Evolutionary conservation across 2,329 filamentous ascomycete species (phyloP).

Genomic region (Ophiostoma piceae): DNA sequence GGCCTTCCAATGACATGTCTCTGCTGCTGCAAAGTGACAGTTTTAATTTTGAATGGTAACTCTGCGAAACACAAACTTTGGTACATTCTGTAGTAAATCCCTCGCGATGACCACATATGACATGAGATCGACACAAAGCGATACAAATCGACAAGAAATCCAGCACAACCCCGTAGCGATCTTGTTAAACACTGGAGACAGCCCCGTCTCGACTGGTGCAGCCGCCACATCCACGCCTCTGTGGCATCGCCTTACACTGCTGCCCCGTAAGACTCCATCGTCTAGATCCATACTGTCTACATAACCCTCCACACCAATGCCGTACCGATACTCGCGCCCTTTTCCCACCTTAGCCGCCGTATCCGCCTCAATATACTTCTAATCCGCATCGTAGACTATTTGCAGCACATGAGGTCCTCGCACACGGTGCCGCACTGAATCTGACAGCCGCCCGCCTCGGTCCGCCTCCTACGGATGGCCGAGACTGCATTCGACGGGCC

Average conservation of each 20-base stretch:
- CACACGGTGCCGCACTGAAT: constrained; percentile 49
- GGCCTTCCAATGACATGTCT: neutral
- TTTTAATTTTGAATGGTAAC: neutral
- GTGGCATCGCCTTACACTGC: neutral
- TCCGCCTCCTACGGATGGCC: constrained; percentile 29
- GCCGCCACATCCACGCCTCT: neutral
- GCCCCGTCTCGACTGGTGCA: neutral
- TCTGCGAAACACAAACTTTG: neutral
- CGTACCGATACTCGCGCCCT: too few relatives aligned
- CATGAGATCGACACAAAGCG: neutral
- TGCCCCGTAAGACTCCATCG: neutral
- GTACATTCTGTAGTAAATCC: neutral
- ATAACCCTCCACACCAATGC: neutral
- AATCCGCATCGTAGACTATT: constrained; percentile 5
- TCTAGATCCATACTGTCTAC: neutral
- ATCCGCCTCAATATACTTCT: neutral
- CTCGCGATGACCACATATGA: neutral
- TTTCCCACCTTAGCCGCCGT: neutral
- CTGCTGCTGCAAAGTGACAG: neutral
- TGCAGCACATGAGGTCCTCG: constrained; percentile 49
- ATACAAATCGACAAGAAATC: neutral
- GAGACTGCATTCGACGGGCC: constrained; percentile 22
- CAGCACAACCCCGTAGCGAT: constrained; percentile 1
- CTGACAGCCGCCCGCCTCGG: constrained; percentile 41
- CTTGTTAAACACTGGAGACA: constrained; percentile 3